These are phyloP conservation scores for Diaporthe sp. DNA, from an alignment of 2,329 filamentous ascomycete species.

Conservation along the genomic window DNA sequence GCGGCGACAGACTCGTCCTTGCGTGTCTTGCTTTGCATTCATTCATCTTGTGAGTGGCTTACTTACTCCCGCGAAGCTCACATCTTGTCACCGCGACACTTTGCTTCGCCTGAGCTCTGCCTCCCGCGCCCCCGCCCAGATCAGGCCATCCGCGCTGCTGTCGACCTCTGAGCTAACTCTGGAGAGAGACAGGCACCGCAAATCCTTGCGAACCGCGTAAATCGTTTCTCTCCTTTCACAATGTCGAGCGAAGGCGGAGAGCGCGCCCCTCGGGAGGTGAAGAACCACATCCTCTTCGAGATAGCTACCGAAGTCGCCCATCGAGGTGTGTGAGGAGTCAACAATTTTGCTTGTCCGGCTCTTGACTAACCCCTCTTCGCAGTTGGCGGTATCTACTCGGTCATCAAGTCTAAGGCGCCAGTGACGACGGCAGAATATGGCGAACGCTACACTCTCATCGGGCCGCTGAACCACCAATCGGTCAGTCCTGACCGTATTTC, in stretches of 20 bases:
- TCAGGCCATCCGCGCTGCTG: neutral
- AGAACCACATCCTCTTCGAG: conserved; percentile 96
- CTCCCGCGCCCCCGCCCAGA: neutral
- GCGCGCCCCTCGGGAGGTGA: conserved; percentile 76
- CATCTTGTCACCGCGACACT: neutral
- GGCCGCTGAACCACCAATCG: conserved; percentile 91
- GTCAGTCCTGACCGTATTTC: conserved; percentile 62
- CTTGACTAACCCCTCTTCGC: conserved; percentile 43
- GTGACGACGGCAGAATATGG: conserved; percentile 99
- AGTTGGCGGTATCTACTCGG: conserved; percentile 99
- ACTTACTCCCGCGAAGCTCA: neutral
- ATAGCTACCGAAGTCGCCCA: conserved; percentile 97
- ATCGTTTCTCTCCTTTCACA: conserved; percentile 23
- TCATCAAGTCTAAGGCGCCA: conserved; percentile 98
- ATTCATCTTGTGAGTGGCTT: neutral
- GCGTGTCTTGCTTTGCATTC: neutral
- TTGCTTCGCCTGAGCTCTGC: neutral
- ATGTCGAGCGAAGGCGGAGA: conserved; percentile 63
- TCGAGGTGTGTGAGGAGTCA: conserved; percentile 72
- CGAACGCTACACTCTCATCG: conserved; percentile 94
- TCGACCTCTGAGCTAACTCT: neutral
- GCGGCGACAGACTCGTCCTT: neutral
- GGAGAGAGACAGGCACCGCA: neutral
- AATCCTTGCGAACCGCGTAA: conserved; percentile 23
- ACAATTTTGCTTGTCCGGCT: neutral